These are phyloP conservation scores for Rhizophagus sp. DNA, from an alignment of 192 early-diverging fungal genomes.

Conservation along the genomic window DNA sequence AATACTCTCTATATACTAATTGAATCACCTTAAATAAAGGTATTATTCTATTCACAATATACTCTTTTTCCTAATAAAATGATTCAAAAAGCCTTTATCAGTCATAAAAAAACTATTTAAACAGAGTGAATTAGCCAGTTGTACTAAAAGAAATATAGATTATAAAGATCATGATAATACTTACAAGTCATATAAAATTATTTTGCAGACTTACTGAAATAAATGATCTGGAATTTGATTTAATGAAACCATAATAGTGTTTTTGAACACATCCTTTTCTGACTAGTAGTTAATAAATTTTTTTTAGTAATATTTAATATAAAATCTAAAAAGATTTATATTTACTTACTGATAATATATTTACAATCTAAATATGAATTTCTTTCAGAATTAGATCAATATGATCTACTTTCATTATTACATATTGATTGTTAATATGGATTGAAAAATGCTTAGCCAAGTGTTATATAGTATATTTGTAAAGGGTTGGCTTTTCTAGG, in stretches of 20 bases:
- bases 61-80: slow-evolving; percentile 16
- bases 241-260: not conserved
- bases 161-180: not conserved
- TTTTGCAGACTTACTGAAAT: slow-evolving; percentile 15
- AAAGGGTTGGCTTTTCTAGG: not conserved
- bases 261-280: slow-evolving; percentile 17
- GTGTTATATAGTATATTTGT: not conserved
- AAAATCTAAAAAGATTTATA: too few relatives aligned
- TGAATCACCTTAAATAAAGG: slow-evolving; percentile 23
- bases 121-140: slow-evolving; percentile 1
- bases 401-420: slow-evolving; percentile 10
- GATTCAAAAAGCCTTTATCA: slow-evolving; percentile 1
- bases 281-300: slow-evolving; percentile 17
- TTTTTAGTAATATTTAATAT: not conserved
- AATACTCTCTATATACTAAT: slow-evolving; percentile 17
- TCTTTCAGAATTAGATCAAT: not conserved
- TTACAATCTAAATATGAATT: slow-evolving; percentile 11
- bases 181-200: slow-evolving; percentile 18
- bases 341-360: slow-evolving; percentile 25
- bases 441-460: slow-evolving; percentile 24
- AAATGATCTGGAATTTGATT: not conserved
- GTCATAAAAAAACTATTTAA: slow-evolving; percentile 16
- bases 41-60: slow-evolving; percentile 16
- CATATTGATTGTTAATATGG: slow-evolving; percentile 16
- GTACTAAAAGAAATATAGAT: not conserved